Base-by-base conservation (phyloP, 164 flowering plant species). In the Nymphaea thermarum region DNA sequence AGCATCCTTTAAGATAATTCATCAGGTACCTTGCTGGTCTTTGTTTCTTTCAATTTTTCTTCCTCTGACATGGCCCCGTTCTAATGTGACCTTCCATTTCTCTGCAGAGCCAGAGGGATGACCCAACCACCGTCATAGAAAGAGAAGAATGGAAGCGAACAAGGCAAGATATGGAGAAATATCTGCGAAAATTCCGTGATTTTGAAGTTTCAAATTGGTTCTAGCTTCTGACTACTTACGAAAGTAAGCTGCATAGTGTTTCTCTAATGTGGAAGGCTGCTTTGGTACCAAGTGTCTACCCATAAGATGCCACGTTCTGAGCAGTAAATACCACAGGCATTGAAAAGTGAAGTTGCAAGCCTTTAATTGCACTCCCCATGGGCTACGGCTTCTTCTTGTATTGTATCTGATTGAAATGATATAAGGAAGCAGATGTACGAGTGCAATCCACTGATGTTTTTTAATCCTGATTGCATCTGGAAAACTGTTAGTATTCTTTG, bases 161-260 rank as follows among this genome's bases (percentile, higher is more conserved):
- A 43, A 80, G 98, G 73, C 74, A 80, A 71, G 98, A 89, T 51
- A 89, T 94, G 93, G 98, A 94, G 77, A 88, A 79, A 68, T 92
- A 89, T 75, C 92, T 94, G 6, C 81, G 96, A 18, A 94, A 94
- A 83, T 79, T 94, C 17, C 77, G 97, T 18, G 97, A 94, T 73
- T 94, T 89, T 74, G 80, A 68, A 61, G 65, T 79, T 66, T 94
- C 97, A 65, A 94, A 94, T 75, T 94, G 98, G 98, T 88, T 94
- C 72, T 93, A 76, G 74, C 57, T 51, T 3, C 57, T 51, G 8
- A 8, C 57, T 15, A 51, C 12, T 8, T 8, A 8, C 14, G 57
- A 51, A 15, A 8, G 12, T 51, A 51, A 8, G 57, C 57, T 51
- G 14, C 57, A 51, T 51, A 0, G 57, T 51, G 5, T 51, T 15